Base-by-base conservation (phyloP, 2,329 filamentous ascomycete genomes). In the Sphaerulina musiva region DNA sequence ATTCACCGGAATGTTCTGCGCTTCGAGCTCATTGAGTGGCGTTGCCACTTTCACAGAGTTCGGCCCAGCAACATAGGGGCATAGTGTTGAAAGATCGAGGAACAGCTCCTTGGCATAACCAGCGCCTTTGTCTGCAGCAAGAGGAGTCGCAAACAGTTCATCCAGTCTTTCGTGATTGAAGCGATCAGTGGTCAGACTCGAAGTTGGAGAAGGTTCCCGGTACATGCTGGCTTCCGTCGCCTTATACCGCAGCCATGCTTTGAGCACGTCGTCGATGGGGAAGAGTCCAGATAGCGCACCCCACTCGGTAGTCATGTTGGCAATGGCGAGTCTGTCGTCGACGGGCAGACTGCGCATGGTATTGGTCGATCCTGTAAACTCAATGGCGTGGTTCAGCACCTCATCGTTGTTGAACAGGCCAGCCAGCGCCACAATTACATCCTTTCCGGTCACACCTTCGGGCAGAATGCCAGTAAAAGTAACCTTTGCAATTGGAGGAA, bases 21-120 rank as follows among this genome's bases (percentile, higher is more conserved):
- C 68, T 63, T 86, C 85, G 1, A 97, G 80, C 32, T 92, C 82
- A 4, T 76, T 73, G 0, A 97, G 71, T 0, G 92, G 89, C 0
- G 85, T 95, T 0, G 86, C 83, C 0, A 95, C 75, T 71, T 96
- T 96, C 66, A 95, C 89, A 0, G 87, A 91, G 73, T 96, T 95
- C 0, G 92, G 92, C 0, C 92, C 91, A 0, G 90, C 79, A 8
- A 96, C 84, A 53, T 87, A 91, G 0, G 91, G 91, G 0, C 88
- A 86, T 0, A 96, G 79, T 0, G 89, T 91, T 0, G 86, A 88
- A 0, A 96, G 79, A 68, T 95, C 82, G 6, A 96, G 75, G 68
- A 87, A 90, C 0, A 95, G 78, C 40, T 84, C 75, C 72, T 97
- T 96, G 51, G 89, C 86, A 62, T 96, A 97, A 5, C 75, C 77